phyloP scores from a whole-genome alignment of 2,329 filamentous ascomycete genomes.

The Epichloe brachyelytri region DNA sequence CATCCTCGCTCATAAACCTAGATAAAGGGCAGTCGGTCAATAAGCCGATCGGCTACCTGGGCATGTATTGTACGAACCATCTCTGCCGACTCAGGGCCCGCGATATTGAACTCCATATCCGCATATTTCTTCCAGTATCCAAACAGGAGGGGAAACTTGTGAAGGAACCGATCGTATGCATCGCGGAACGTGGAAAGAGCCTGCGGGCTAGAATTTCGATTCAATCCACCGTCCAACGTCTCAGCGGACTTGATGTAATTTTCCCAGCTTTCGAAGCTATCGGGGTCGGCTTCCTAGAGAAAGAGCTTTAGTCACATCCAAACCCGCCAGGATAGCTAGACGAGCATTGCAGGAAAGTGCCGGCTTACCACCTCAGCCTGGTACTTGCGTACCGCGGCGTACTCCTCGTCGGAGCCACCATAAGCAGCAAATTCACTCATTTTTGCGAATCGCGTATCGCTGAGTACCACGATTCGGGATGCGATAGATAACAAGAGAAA shows the following conservation, averaged over 20 bases:
- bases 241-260: conserved; percentile 76
- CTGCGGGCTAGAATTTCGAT: conserved; percentile 90
- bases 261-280: conserved; percentile 93
- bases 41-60: not conserved
- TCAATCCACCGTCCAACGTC: conserved; percentile 79
- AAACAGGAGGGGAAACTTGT: conserved; percentile 90
- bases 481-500: not conserved
- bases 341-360: not conserved
- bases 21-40: not conserved
- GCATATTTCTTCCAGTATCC: conserved; percentile 99
- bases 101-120: conserved; percentile 92
- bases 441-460: conserved; percentile 9
- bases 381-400: conserved; percentile 67
- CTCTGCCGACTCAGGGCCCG: conserved; percentile 90
- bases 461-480: not conserved
- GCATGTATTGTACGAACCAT: conserved; percentile 50
- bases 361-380: conserved; percentile 57
- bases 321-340: not conserved
- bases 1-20: conserved; percentile 93
- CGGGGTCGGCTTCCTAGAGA: conserved; percentile 52
- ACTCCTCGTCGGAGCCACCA: conserved; percentile 67
- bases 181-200: conserved; percentile 78
- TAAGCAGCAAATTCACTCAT: conserved; percentile 64
- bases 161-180: conserved; percentile 82
- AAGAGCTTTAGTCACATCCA: not conserved